These are phyloP conservation scores for Plasmodium yoelii DNA, from an alignment of 169 alveolate genomes.

Conservation along the genomic window DNA sequence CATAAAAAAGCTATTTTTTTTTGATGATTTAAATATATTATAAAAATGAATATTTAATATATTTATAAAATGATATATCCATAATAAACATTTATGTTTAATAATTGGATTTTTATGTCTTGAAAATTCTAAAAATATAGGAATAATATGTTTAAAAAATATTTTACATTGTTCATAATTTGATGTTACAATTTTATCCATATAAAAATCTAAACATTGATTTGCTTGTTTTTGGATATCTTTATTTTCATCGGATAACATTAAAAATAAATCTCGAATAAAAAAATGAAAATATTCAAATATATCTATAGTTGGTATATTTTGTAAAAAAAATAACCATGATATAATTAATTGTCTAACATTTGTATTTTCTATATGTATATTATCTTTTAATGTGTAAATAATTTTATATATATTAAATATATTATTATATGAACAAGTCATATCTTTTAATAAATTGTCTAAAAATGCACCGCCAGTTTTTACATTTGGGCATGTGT, in stretches of 20 bases:
- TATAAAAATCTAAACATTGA: slow-evolving; percentile 69
- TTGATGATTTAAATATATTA: slow-evolving; percentile 23
- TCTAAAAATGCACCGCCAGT: slow-evolving; percentile 80
- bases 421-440: slow-evolving; percentile 78
- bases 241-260: slow-evolving; percentile 71
- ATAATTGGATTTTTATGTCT: slow-evolving; percentile 42
- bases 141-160: slow-evolving; percentile 62
- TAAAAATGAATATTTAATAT: slow-evolving; percentile 75
- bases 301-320: slow-evolving; percentile 46
- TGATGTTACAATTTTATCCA: slow-evolving; percentile 55
- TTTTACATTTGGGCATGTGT: slow-evolving; percentile 84
- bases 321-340: slow-evolving; percentile 68
- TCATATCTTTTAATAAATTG: slow-evolving; percentile 80
- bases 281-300: slow-evolving; percentile 73
- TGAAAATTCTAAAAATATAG: slow-evolving; percentile 40
- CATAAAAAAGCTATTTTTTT: slow-evolving; percentile 46
- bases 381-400: slow-evolving; percentile 59
- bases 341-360: slow-evolving; percentile 77
- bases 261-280: slow-evolving; percentile 47
- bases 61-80: slow-evolving; percentile 72
- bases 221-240: slow-evolving; percentile 74
- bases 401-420: slow-evolving; percentile 66
- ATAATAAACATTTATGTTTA: slow-evolving; percentile 64
- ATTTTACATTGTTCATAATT: slow-evolving; percentile 70
- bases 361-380: slow-evolving; percentile 64